Evolutionary conservation across 176 grass and related monocot species (phyloP), one percentile per base, ranked within the genome.

Genomic region (Avena eriantha): DNA sequence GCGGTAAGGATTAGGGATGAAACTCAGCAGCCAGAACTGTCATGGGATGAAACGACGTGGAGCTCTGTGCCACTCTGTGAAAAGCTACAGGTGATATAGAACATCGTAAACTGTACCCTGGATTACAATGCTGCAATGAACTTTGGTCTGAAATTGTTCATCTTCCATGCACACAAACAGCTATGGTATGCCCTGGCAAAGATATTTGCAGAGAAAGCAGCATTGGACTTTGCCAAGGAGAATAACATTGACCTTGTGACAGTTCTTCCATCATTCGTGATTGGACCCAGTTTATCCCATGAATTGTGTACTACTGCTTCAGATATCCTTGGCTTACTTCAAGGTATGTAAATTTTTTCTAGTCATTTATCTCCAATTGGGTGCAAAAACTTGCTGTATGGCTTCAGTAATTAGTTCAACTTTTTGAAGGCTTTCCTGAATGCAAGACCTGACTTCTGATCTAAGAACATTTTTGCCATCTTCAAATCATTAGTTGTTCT

Each of bases 181-280:
- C 84, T 98, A 17, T 98, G 95, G 93, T 98, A 98, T 92, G 82
- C 91, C 80, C 82, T 98, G 73, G 95, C 95, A 53, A 98, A 98
- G 87, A 54, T 95, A 73, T 83, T 90, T 75, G 95, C 95, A 76
- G 95, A 98, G 87, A 92, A 93, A 85, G 93, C 93, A 70, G 95
- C 95, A 48, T 98, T 89, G 95, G 87, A 98, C 33, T 98, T 98
- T 78, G 95, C 95, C 22, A 88, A 87, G 78, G 91, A 98, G 67
- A 95, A 95, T 41, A 77, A 50, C 57, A 95, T 95, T 22, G 91
- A 98, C 87, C 89, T 98, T 56, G 93, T 95, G 22, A 95, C 95
- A 73, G 85, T 98, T 85, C 93, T 98, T 84, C 95, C 95, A 4
- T 88, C 95, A 29, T 98, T 93, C 50, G 87, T 95, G 29, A 81